Conservation (phyloP, 306 rosid species). For the Hippophae gyantsensis region DNA sequence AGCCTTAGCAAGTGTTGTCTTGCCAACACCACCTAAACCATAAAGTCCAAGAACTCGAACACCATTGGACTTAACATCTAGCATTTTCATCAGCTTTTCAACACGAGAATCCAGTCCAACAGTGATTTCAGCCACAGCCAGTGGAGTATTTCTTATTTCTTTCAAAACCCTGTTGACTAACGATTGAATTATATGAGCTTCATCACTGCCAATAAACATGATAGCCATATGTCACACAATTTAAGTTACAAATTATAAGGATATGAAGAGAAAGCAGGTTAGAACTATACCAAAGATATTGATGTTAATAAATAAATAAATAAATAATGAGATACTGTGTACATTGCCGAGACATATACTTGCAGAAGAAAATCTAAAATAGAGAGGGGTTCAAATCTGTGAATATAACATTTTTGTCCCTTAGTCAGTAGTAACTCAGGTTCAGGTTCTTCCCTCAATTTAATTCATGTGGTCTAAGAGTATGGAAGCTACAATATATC, state of each 20-base stretch:
- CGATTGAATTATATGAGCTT: conserved; percentile 10
- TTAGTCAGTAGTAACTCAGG: no score
- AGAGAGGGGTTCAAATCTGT: no score
- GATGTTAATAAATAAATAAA: no score
- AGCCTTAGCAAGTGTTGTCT: conserved; percentile 50
- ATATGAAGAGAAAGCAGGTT: neutral
- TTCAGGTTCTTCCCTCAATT: no score
- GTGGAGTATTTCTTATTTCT: conserved; percentile 35
- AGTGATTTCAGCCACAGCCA: conserved; percentile 20
- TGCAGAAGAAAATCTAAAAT: no score
- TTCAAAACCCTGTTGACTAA: conserved; percentile 26
- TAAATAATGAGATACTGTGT: no score
- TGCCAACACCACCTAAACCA: conserved; percentile 54
- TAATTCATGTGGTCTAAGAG: no score
- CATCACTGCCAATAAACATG: conserved; percentile 14
- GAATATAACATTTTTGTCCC: no score
- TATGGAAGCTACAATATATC: no score
- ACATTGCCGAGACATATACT: no score
- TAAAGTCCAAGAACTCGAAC: conserved; percentile 31
- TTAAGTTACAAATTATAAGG: neutral
- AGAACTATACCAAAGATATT: neutral
- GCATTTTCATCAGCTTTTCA: conserved; percentile 12
- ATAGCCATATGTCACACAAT: neutral
- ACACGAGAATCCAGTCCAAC: conserved; percentile 45
- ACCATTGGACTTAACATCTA: conserved; percentile 32